Conservation (phyloP, 2,329 filamentous ascomycete genomes). For the Fusarium floridanum region DNA sequence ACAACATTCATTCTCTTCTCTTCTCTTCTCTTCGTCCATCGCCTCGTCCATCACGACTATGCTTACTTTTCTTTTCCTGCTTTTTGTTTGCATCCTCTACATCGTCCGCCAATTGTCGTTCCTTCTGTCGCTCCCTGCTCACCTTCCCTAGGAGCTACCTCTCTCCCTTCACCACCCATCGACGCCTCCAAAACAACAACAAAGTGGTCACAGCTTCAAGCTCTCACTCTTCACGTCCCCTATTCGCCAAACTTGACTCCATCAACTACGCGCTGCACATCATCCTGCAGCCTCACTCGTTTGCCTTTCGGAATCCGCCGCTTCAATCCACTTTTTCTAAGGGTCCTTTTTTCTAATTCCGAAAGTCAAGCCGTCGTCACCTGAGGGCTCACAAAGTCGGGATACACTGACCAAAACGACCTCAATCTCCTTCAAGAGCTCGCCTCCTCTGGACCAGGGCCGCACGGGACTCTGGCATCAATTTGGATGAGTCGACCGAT, state of each 20-base stretch:
- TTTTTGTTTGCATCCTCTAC: conserved; percentile 34
- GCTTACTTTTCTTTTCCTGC: conserved; percentile 38
- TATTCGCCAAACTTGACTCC: conserved; percentile 1
- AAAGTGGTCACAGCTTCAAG: conserved; percentile 18
- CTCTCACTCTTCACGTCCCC: conserved; percentile 18
- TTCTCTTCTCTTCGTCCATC: not conserved
- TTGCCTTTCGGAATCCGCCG: conserved; percentile 1
- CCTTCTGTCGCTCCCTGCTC: conserved; percentile 28
- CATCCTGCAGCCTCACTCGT: conserved; percentile 12
- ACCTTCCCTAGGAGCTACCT: conserved; percentile 25
- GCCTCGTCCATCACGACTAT: conserved; percentile 29
- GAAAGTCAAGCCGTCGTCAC: conserved; percentile 17
- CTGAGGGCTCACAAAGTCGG: conserved; percentile 2
- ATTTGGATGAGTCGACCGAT: conserved; percentile 19
- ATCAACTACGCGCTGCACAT: conserved; percentile 10
- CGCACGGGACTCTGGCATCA: conserved; percentile 21
- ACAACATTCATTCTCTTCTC: not conserved
- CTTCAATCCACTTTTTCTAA: conserved; percentile 17
- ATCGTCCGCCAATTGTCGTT: conserved; percentile 36
- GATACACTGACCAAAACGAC: conserved; percentile 10
- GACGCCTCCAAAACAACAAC: not conserved
- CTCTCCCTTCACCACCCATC: not conserved
- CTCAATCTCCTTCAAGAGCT: conserved; percentile 13
- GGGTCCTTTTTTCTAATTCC: conserved; percentile 23
- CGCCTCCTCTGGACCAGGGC: not conserved